These are phyloP conservation scores for Medicago ruthenica DNA, from an alignment of 306 rosid species.

Conservation along the genomic window DNA sequence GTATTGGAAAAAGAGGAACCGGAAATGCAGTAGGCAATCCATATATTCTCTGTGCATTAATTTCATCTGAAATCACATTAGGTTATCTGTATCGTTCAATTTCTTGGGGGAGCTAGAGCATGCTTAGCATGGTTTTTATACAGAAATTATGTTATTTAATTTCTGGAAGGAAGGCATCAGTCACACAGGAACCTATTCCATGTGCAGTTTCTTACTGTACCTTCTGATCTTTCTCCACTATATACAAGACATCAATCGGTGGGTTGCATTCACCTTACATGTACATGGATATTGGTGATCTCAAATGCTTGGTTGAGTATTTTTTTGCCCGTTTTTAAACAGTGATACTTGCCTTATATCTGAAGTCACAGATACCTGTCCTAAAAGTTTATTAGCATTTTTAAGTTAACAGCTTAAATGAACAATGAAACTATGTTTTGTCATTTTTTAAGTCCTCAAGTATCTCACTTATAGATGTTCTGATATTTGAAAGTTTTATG, in stretches of 20 bases:
- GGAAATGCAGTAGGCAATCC: background rate
- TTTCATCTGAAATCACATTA: background rate
- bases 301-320: background rate
- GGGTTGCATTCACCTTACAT: background rate
- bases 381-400: background rate
- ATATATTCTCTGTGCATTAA: background rate
- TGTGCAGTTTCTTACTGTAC: background rate
- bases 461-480: conserved; percentile 2
- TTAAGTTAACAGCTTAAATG: conserved; percentile 3
- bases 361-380: background rate
- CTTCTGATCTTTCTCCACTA: conserved; percentile 1
- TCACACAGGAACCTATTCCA: conserved; percentile 14
- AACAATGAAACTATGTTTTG: background rate
- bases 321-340: no score
- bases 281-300: background rate
- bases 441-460: background rate
- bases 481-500: conserved; percentile 18
- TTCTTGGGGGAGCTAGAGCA: background rate
- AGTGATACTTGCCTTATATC: no score
- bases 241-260: background rate
- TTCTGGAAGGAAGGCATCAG: no score
- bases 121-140: background rate
- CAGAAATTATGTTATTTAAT: no score
- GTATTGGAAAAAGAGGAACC: no score
- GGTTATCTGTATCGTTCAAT: background rate